These are phyloP conservation scores for Cordyceps sp. DNA, from an alignment of 2,329 filamentous ascomycete species.

Conservation along the genomic window DNA sequence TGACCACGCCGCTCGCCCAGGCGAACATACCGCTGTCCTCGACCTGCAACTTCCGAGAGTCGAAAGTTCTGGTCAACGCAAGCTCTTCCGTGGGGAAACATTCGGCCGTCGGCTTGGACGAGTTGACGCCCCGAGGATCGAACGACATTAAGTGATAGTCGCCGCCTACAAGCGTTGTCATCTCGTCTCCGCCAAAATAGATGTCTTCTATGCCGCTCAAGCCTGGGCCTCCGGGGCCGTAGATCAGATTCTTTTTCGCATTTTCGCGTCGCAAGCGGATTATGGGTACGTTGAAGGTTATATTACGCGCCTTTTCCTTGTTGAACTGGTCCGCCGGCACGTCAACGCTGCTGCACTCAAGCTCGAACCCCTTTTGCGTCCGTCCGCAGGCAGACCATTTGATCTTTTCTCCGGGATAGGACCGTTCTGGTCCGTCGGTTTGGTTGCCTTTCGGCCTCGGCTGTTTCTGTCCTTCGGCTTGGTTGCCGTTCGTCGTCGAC, in stretches of 20 bases:
- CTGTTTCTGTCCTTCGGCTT: no score
- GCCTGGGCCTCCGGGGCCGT: slow-evolving; percentile 32
- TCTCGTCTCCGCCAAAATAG: slow-evolving; percentile 14
- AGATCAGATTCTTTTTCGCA: slow-evolving; percentile 24
- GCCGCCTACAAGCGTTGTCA: slow-evolving; percentile 21
- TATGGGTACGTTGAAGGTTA: slow-evolving; percentile 26
- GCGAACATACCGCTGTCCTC: slow-evolving; percentile 10
- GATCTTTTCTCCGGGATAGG: slow-evolving; percentile 18
- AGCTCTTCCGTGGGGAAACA: slow-evolving; percentile 18
- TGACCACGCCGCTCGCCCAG: slow-evolving; percentile 22
- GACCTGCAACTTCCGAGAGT: slow-evolving; percentile 9
- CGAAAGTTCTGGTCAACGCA: slow-evolving; percentile 2
- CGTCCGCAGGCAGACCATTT: slow-evolving; percentile 22
- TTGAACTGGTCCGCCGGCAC: slow-evolving; percentile 31
- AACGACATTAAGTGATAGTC: slow-evolving; percentile 28
- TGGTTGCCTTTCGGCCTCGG: no score
- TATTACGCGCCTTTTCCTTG: slow-evolving; percentile 12
- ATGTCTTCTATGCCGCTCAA: slow-evolving; percentile 22
- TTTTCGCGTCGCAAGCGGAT: slow-evolving; percentile 25
- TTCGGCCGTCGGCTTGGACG: slow-evolving; percentile 12
- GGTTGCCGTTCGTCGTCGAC: no score
- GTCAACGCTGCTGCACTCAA: slow-evolving; percentile 25
- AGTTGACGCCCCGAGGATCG: slow-evolving; percentile 27
- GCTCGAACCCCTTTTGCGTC: slow-evolving; percentile 14
- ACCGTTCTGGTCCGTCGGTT: no score